Evolutionary conservation across 192 early-diverging fungal genomes (phyloP).

Genomic region (Kickxella alabastrina): DNA sequence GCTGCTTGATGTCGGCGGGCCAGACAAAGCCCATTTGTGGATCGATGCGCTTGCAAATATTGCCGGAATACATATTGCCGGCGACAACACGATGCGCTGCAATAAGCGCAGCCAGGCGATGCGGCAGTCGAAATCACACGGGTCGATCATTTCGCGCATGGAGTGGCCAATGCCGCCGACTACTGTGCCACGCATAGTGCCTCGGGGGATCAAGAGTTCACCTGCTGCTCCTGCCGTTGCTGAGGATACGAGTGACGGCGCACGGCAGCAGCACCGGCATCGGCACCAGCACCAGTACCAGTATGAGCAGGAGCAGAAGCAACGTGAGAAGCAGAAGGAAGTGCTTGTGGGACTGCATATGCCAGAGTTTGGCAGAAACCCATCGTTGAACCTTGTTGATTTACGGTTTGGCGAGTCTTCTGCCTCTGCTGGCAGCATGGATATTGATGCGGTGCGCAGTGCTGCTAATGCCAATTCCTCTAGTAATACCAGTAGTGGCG

Average conservation of each 20-base stretch:
- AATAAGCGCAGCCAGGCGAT: not conserved
- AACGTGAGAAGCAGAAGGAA: not conserved
- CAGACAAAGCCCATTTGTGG: constrained; percentile 6
- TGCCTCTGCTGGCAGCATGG: no score
- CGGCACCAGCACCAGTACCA: not conserved
- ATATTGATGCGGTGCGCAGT: no score
- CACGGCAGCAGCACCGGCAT: not conserved
- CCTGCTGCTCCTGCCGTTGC: no score
- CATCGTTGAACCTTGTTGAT: constrained; percentile 28
- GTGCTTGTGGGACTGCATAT: no score
- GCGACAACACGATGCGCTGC: no score
- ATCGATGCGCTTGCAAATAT: constrained; percentile 8
- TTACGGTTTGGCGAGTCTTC: not conserved
- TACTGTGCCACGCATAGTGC: no score
- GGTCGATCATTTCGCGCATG: constrained; percentile 25
- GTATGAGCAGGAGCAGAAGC: not conserved
- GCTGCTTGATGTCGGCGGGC: constrained; percentile 12
- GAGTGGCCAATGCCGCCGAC: constrained; percentile 44
- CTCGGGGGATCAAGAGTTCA: no score
- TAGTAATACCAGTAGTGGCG: not conserved
- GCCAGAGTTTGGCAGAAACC: no score
- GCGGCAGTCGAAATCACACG: constrained; percentile 33
- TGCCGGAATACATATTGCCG: constrained; percentile 5
- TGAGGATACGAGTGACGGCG: no score
- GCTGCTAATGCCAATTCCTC: no score